These are phyloP conservation scores for Antarctomyces pellizariae DNA, from an alignment of 495 filamentous ascomycete species.

Conservation along the genomic window DNA sequence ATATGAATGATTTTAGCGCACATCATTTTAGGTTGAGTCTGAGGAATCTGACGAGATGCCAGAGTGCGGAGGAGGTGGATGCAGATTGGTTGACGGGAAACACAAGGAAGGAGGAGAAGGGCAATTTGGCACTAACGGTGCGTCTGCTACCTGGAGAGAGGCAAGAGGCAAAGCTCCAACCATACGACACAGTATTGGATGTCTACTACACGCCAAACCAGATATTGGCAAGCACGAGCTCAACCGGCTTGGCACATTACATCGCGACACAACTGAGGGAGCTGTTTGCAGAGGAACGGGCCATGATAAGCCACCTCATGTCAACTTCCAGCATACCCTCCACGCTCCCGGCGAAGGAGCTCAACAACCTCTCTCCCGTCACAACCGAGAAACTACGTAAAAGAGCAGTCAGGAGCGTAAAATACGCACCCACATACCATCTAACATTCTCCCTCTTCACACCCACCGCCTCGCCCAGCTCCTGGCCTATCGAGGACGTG, in stretches of 20 bases:
- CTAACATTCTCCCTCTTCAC: conserved; percentile 91
- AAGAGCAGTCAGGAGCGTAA: conserved; percentile 54
- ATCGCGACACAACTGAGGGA: conserved; percentile 58
- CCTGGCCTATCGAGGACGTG: conserved; percentile 77
- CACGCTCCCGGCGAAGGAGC: conserved; percentile 19
- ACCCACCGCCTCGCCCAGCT: conserved; percentile 47
- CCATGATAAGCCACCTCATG: conserved; percentile 64
- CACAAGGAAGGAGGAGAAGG: conserved; percentile 10
- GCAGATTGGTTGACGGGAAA: too few relatives aligned
- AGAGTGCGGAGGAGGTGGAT: conserved; percentile 13
- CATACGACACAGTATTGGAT: conserved; percentile 49
- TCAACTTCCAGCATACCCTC: conserved; percentile 29
- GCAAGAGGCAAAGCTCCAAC: conserved; percentile 36
- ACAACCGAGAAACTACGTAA: conserved; percentile 23
- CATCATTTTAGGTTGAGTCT: conserved; percentile 65
- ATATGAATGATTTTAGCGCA: conserved; percentile 77
- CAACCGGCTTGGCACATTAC: conserved; percentile 56
- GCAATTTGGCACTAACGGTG: conserved; percentile 41
- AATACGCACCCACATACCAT: conserved; percentile 87
- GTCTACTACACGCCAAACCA: conserved; percentile 59
- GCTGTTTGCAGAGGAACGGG: conserved; percentile 73
- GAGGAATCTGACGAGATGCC: conserved; percentile 13
- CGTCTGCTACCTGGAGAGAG: conserved; percentile 39
- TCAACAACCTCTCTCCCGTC: conserved; percentile 18
- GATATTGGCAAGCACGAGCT: conserved; percentile 40